Evolutionary conservation across 768 basidiomycete genomes (phyloP).

Genomic region (Lactarius psammicola): DNA sequence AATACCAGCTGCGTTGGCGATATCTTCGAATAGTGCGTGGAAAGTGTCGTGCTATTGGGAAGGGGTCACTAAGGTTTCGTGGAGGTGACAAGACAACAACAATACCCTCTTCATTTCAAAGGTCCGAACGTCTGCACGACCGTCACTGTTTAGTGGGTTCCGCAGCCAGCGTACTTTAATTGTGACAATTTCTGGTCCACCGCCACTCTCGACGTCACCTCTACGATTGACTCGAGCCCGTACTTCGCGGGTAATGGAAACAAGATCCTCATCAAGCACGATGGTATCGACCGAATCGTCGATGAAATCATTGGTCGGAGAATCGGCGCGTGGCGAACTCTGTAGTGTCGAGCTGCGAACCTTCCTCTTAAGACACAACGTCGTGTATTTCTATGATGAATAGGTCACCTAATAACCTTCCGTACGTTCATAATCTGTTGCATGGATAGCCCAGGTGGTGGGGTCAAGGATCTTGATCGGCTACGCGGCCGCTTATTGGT

Average conservation of each 20-base stretch:
- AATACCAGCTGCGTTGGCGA: constrained; percentile 60
- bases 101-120: constrained; percentile 62
- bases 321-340: constrained; percentile 41
- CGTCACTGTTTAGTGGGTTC: constrained; percentile 54
- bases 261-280: constrained; percentile 61
- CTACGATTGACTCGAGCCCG: constrained; percentile 34
- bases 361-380: constrained; percentile 14
- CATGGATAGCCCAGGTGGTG: constrained; percentile 61
- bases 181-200: constrained; percentile 42
- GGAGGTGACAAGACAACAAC: constrained; percentile 15
- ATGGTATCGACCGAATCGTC: constrained; percentile 52
- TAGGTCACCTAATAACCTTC: constrained; percentile 55
- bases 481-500: constrained; percentile 47
- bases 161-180: constrained; percentile 63
- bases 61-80: not conserved
- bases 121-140: constrained; percentile 43
- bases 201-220: constrained; percentile 28
- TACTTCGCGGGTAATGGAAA: constrained; percentile 48
- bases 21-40: constrained; percentile 58
- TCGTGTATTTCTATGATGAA: not conserved
- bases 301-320: constrained; percentile 44
- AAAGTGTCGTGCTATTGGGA: constrained; percentile 59
- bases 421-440: constrained; percentile 56
- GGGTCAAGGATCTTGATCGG: constrained; percentile 72
- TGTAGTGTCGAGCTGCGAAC: constrained; percentile 49